Evolutionary conservation across 2,329 filamentous ascomycete species (phyloP).

Genomic region (Colletotrichum caudatum): DNA sequence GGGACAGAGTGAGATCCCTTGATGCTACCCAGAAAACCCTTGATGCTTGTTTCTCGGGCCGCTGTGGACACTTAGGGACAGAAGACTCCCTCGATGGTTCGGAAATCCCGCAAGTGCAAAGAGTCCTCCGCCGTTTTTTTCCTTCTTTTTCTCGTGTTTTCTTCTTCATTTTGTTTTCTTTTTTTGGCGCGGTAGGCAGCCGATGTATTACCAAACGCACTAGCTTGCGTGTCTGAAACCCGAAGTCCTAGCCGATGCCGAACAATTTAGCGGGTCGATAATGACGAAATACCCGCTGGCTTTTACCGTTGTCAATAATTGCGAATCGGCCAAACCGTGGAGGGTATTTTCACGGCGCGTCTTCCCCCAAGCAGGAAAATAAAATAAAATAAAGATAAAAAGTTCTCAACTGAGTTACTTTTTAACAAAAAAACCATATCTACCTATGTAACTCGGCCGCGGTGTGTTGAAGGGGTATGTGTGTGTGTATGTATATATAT

Average conservation of each 20-base stretch:
- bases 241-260: conserved; percentile 8
- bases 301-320: neutral
- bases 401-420: neutral
- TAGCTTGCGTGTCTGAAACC: neutral
- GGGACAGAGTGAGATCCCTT: neutral
- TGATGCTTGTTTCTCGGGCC: conserved; percentile 32
- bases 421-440: too few species aligned
- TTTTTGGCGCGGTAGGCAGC: neutral
- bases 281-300: neutral
- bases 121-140: too few species aligned
- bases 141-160: too few species aligned
- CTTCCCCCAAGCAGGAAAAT: neutral
- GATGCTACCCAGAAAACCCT: conserved; percentile 29
- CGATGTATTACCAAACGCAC: neutral
- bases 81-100: neutral
- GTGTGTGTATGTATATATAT: neutral
- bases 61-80: neutral
- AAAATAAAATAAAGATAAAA: too few species aligned
- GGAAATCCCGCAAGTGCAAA: neutral
- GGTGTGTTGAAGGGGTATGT: neutral
- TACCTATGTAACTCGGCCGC: too few species aligned
- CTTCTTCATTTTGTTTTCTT: neutral
- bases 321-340: too few species aligned
- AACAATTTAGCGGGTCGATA: conserved; percentile 12
- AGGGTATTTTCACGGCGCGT: too few species aligned